A percentile compares a stretch with the other conserved stretches of the same genome.
phyloP scores from a whole-genome alignment of 495 filamentous ascomycete genomes.

The Tuber magnatum region DNA sequence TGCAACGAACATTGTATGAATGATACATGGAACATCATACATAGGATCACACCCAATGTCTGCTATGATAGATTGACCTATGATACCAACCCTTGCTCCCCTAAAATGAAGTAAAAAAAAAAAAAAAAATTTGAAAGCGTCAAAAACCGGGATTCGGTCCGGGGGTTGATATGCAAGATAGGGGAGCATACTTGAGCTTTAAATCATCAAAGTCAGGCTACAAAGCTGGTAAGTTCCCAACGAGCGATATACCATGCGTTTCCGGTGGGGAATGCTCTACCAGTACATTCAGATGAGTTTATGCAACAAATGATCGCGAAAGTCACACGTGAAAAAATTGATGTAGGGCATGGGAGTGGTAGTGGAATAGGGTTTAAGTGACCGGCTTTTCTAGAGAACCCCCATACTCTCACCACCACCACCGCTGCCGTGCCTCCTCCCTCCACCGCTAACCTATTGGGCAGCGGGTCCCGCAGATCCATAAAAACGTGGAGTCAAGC shows the following conservation, averaged over 20 bases:
- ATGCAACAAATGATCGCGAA: not conserved
- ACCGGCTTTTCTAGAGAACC: not conserved
- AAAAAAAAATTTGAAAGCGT: not conserved
- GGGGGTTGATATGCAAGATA: not conserved
- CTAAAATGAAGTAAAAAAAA: not conserved
- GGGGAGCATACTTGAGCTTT: not conserved
- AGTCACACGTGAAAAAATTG: not conserved
- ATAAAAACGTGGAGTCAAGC: not conserved
- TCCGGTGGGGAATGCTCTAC: not conserved
- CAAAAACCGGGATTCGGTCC: not conserved
- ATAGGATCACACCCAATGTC: not conserved
- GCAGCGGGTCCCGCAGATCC: not conserved
- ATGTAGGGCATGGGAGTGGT: not conserved
- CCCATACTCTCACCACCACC: not conserved
- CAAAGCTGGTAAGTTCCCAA: not conserved
- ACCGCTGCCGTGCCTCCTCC: not conserved
- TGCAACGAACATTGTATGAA: not conserved
- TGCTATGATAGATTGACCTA: not conserved
- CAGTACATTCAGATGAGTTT: not conserved
- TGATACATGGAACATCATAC: not conserved
- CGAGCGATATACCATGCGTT: not conserved
- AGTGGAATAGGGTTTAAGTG: not conserved
- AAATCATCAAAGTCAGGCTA: not conserved
- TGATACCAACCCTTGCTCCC: not conserved
- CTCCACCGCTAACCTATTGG: not conserved